Evolutionary conservation across 164 flowering plant genomes (phyloP), one percentile per base, ranked within the genome.

Genomic region (Stephania cephalantha): DNA sequence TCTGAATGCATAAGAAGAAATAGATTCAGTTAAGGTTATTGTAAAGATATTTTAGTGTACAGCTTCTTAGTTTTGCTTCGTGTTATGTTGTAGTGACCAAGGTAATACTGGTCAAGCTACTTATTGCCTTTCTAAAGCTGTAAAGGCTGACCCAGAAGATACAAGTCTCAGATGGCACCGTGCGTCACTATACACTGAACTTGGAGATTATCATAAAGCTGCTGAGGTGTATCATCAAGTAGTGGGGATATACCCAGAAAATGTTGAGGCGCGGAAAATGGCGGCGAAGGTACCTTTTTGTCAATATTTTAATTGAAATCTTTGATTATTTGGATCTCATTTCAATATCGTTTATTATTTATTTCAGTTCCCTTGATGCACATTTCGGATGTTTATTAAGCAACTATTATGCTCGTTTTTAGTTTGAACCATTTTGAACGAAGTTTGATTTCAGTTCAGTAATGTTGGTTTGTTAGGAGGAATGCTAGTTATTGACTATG

Each of bases 221-320:
- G 95, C 93, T 20, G 94, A 87, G 66, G 79, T 87, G 12, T 92
- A 86, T 86, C 86, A 87, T n/a, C 91, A 90, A 61, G 86, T 92
- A 72, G 76, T 78, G 65, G 81, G 79, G 70, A 65, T 83, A 22
- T 79, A 82, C 78, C 91, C 91, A 46, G 88, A 83, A 25, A 81
- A 88, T 81, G 79, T 88, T 75, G 93, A 89, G 79, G 90, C 88
- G 20, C 73, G 86, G 68, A 84, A 76, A 73, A 84, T 68, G 71
- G 90, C 86, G 0, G 86, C 90, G 20, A 80, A 85, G 64, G 64
- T 58, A 58, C 64, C 20, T 3, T 58, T 18, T 58, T 18, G 64
- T 58, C 64, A 18, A 15, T 58, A 18, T 58, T 0, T 58, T 58
- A 15, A 18, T 58, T 58, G 64, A 18, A 58, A 58, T 1, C 18